Conservation (phyloP, 768 basidiomycete genomes). For the Boletus rex-veris region DNA sequence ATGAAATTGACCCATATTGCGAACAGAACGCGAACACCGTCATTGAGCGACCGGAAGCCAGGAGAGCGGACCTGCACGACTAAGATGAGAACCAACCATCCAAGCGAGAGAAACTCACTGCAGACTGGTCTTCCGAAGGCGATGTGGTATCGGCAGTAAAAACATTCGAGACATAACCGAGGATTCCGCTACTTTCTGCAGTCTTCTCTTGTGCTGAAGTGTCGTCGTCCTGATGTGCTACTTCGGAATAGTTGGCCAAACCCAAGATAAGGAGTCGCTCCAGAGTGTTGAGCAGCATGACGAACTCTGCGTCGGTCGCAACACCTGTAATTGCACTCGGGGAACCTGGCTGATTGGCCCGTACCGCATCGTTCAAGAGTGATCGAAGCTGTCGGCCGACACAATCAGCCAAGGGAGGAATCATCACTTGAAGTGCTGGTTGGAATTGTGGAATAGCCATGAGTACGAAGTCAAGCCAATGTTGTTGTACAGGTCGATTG, state of each 20-base stretch:
- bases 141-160: slow-evolving; percentile 70
- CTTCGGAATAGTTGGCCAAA: slow-evolving; percentile 54
- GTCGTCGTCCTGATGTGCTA: slow-evolving; percentile 55
- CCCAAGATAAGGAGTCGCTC: slow-evolving; percentile 80
- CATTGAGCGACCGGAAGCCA: slow-evolving; percentile 73
- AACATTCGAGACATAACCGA: slow-evolving; percentile 90
- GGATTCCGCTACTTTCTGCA: slow-evolving; percentile 60
- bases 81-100: not conserved
- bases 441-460: slow-evolving; percentile 88
- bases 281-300: slow-evolving; percentile 78
- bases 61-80: slow-evolving; percentile 54
- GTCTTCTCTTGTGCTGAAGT: slow-evolving; percentile 47
- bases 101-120: slow-evolving; percentile 39
- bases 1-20: slow-evolving; percentile 64
- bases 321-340: slow-evolving; percentile 43
- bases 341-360: slow-evolving; percentile 38
- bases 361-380: slow-evolving; percentile 53
- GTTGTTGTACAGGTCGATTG: slow-evolving; percentile 83
- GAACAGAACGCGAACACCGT: slow-evolving; percentile 76
- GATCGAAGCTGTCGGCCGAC: slow-evolving; percentile 65
- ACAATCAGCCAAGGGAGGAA: slow-evolving; percentile 76
- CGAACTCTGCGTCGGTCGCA: slow-evolving; percentile 76
- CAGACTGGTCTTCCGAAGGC: slow-evolving; percentile 51
- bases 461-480: slow-evolving; percentile 95
- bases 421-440: slow-evolving; percentile 58